Evolutionary conservation across 2,329 filamentous ascomycete species (phyloP), one percentile per base, ranked within the genome.

Genomic region (Xylariaceae sp.): DNA sequence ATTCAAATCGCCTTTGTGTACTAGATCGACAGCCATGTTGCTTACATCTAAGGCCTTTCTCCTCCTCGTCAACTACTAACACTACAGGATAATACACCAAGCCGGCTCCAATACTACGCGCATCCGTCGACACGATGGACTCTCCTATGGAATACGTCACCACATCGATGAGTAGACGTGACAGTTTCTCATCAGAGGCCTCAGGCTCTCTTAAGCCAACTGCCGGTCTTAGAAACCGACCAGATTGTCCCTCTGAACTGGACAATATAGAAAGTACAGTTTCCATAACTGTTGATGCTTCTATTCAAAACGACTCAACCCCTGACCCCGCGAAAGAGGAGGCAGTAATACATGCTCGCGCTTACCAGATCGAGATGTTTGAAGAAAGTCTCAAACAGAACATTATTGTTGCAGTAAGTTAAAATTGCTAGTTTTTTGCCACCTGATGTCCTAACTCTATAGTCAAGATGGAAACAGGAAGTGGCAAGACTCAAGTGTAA

Each of bases 381-480:
- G 79, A 87, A 53, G 80, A 82, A 64, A 91, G 87, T 64, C 74
- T 89, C 63, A 78, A 80, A 55, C 74, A 79, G 40, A 92, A 92
- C 67, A 82, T 87, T 26, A 90, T 92, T 60, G 83, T 91, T 47
- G 83, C 83, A 21, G 87, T 90, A 74, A 57, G 77, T 71, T 11
- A 27, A 43, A 15, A 23, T 16, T 15, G 8, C 27, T 39, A 8
- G 10, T 26, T 42, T 40, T 26, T 23, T 33, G 11, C 11, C 10
- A 15, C 4, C 42, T 7, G 6, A 10, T 8, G 18, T 44, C 51
- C 50, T 24, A 53, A 52, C 20, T 42, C 18, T 35, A 27, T 49
- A 72, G n/a, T n/a, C n/a, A n/a, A n/a, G 87, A 92, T 92, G 88
- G 88, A 89, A 57, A 92, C 89, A 0, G 89, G 89, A 1, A 90